A percentile compares a stretch with the other conserved stretches of the same genome.
Conservation (phyloP, 2,329 filamentous ascomycete species). For the Ophiosphaerella herpotricha region DNA sequence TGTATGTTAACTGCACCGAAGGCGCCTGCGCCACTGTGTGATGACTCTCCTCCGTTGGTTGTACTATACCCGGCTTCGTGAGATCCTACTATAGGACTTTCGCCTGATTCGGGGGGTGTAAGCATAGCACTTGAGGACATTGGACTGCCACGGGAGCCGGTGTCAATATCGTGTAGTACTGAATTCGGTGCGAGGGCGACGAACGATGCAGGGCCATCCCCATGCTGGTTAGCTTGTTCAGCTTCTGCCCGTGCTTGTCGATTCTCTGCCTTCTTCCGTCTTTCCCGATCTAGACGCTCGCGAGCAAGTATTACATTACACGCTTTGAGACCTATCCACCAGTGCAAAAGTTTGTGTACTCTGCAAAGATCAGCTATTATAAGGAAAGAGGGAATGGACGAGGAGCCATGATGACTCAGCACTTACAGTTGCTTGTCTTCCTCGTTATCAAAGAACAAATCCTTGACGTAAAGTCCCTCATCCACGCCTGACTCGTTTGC, state of each 20-base stretch:
- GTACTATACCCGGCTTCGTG: slow-evolving; percentile 18
- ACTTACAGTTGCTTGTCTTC: slow-evolving; percentile 39
- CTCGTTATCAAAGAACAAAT: slow-evolving; percentile 40
- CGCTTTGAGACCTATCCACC: slow-evolving; percentile 45
- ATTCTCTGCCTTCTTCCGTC: slow-evolving; percentile 41
- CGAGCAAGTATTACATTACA: slow-evolving; percentile 44
- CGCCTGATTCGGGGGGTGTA: slow-evolving; percentile 36
- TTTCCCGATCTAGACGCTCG: slow-evolving; percentile 40
- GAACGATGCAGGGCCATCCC: slow-evolving; percentile 31
- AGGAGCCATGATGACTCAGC: not conserved
- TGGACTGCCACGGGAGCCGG: slow-evolving; percentile 29
- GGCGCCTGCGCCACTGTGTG: slow-evolving; percentile 5
- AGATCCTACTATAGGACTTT: slow-evolving; percentile 29
- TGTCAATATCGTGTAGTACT: slow-evolving; percentile 29
- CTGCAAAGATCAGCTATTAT: slow-evolving; percentile 22
- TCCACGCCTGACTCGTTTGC: slow-evolving; percentile 40
- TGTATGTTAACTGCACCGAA: slow-evolving; percentile 7
- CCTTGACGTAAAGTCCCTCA: slow-evolving; percentile 35
- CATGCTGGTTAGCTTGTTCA: slow-evolving; percentile 25
- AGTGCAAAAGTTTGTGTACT: slow-evolving; percentile 42
- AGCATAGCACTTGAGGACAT: slow-evolving; percentile 34
- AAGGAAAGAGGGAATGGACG: too few relatives aligned
- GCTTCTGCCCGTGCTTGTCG: slow-evolving; percentile 34
- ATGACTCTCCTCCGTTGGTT: slow-evolving; percentile 10
- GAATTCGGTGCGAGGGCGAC: slow-evolving; percentile 37